Evolutionary conservation across 164 flowering plant genomes (phyloP).

Genomic region (Umbilicus rupestris): DNA sequence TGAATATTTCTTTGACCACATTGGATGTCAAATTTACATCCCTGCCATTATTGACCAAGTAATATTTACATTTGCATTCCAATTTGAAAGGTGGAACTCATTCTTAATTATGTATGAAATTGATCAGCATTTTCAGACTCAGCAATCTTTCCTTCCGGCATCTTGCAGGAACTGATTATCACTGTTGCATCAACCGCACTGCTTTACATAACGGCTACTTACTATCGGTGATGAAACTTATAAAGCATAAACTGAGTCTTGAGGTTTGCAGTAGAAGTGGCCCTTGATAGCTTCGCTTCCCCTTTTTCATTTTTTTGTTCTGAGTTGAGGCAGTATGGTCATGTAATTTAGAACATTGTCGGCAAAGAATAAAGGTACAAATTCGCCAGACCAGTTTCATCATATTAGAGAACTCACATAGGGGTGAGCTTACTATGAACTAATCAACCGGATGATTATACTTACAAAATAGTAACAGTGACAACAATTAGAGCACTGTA

Average conservation of each 20-base stretch:
- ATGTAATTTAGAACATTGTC: too few relatives aligned
- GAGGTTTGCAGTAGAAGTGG: neutral
- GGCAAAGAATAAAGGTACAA: too few relatives aligned
- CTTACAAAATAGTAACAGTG: too few relatives aligned
- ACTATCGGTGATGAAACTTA: constrained; percentile 36
- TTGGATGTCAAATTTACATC: neutral
- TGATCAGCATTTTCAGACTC: too few relatives aligned
- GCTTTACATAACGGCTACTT: constrained; percentile 58
- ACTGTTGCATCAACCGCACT: constrained; percentile 44
- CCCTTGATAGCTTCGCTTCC: neutral
- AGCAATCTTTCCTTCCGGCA: neutral
- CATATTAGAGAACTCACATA: too few relatives aligned
- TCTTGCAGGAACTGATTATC: constrained; percentile 58
- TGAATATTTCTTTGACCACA: neutral
- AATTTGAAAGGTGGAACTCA: too few relatives aligned
- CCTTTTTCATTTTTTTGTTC: neutral
- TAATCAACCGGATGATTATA: too few relatives aligned
- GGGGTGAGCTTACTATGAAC: too few relatives aligned
- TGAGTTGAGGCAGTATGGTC: neutral
- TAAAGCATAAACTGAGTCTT: neutral
- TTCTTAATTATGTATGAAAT: too few relatives aligned
- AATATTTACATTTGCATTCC: neutral
- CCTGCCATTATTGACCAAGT: neutral
- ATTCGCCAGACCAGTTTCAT: too few relatives aligned
- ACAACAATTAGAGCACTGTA: too few relatives aligned